Evolutionary conservation across 805 yeast species (phyloP).

Genomic region (Candida fluviatilis): DNA sequence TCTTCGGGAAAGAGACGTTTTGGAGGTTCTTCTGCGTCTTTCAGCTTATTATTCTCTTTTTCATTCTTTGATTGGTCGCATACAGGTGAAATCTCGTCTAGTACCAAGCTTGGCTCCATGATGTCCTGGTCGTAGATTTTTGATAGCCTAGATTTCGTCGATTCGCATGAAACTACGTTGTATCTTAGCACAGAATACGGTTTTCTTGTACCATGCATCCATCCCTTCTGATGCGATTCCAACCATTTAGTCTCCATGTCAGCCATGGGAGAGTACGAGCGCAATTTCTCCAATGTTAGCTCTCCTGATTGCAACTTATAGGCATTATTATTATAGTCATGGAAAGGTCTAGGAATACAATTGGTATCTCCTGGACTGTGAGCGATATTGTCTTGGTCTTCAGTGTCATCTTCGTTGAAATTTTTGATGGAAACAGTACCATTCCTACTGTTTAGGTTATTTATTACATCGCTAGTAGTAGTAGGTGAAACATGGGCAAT

Average conservation of each 20-base stretch:
- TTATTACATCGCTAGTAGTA: too few relatives aligned
- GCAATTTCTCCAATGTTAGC: background rate
- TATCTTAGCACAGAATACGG: conserved; percentile 27
- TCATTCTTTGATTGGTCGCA: background rate
- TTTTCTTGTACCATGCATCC: conserved; percentile 26
- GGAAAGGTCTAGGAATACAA: background rate
- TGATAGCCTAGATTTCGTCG: conserved; percentile 11
- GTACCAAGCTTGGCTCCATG: conserved; percentile 18
- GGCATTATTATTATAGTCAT: background rate
- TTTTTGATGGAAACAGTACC: too few relatives aligned
- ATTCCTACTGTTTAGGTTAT: too few relatives aligned
- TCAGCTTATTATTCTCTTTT: background rate
- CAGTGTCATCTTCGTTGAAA: too few relatives aligned
- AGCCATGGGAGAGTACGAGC: background rate
- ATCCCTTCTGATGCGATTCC: conserved; percentile 8
- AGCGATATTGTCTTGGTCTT: conserved; percentile 3
- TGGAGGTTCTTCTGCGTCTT: background rate
- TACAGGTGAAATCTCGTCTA: conserved; percentile 14
- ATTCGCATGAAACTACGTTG: conserved; percentile 10
- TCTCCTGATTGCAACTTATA: background rate
- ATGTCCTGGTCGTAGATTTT: conserved; percentile 12
- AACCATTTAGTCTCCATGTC: conserved; percentile 1
- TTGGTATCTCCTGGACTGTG: background rate
- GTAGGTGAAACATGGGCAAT: background rate
- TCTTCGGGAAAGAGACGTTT: conserved; percentile 3